Conservation (phyloP, 2,329 filamentous ascomycete species). For the Aspergillus ibericus region DNA sequence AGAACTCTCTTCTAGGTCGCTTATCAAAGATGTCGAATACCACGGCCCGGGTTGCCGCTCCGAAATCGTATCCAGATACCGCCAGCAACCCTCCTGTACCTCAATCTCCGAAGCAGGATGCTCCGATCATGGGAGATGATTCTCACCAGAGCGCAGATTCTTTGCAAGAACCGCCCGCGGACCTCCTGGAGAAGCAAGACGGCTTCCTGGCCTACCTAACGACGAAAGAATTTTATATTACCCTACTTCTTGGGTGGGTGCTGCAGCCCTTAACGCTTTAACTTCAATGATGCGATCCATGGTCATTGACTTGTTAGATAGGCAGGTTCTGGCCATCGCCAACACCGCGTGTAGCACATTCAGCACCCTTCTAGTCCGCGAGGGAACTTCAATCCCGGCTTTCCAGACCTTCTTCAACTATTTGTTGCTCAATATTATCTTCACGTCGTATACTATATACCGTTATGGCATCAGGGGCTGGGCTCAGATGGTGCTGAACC, state of each 20-base stretch:
- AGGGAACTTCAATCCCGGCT: conserved; percentile 79
- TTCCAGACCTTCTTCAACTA: conserved; percentile 98
- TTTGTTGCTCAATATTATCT: conserved; percentile 76
- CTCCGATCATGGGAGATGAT: conserved; percentile 18
- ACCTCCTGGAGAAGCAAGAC: conserved; percentile 44
- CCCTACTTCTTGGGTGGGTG: conserved; percentile 69
- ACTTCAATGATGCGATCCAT: not conserved
- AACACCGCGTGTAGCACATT: conserved; percentile 94
- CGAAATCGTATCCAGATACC: conserved; percentile 18
- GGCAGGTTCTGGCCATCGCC: conserved; percentile 80
- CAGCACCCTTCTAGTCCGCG: conserved; percentile 67
- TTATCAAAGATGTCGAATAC: conserved; percentile 27
- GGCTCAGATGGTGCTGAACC: conserved; percentile 60
- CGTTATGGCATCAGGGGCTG: conserved; percentile 75
- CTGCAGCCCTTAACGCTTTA: not conserved
- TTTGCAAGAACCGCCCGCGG: conserved; percentile 29
- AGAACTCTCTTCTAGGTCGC: conserved; percentile 3
- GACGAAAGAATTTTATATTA: conserved; percentile 84
- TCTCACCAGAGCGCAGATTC: conserved; percentile 17
- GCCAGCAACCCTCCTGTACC: not conserved
- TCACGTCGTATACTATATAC: conserved; percentile 76
- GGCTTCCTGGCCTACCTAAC: conserved; percentile 68
- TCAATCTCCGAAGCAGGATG: conserved; percentile 19
- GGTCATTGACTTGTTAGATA: conserved; percentile 26
- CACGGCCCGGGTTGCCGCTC: conserved; percentile 26